Base-by-base conservation (phyloP, 2,329 filamentous ascomycete species). In the Malbranchea cinnamomea region DNA sequence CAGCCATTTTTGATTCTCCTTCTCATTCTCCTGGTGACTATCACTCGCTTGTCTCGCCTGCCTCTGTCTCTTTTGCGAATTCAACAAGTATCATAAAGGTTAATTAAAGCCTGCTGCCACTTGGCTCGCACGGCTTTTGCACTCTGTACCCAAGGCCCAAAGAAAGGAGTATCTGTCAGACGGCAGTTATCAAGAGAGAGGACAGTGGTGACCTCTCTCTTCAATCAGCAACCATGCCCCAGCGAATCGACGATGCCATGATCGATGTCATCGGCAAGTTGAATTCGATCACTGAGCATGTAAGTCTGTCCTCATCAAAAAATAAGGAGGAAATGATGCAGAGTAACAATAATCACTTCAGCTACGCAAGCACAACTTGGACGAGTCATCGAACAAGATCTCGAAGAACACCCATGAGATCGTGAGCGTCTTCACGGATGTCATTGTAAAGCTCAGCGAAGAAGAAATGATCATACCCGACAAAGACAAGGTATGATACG, bases 361-460 rank as follows among this genome's bases (percentile, higher is more conserved):
- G 52, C 42, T 56, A 30, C 47, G 47, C 21, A 35, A 37, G 25
- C 39, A 48, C 33, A 41, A 43, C 15, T 43, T 46, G 38, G 40
- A 45, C 26, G 37, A 46, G 11, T 40, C 46, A 27, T 50, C 52
- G 17, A 55, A 57, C 36, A 42, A 46, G 17, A 46, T 56, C 26
- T 50, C 49, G 24, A 50, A 49, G 23, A 38, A 48, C 30, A 46
- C 46, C 33, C 39, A 51, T 26, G 40, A 44, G 32, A 49, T 56
- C 18, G 41, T 51, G 10, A 41, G 44, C 19, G 45, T 42, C 26
- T 54, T 54, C 37, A 47, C 45, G 9, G 42, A 50, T 12, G 47
- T 41, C 18, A 39, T 48, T 7, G 37, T 43, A 9, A 35, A 46
- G 26, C 37, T 50, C 13, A 33, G 37, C 6, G 26, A 36, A 9